Conservation (phyloP, 2,329 filamentous ascomycete genomes). For the Eutypella sp. region DNA sequence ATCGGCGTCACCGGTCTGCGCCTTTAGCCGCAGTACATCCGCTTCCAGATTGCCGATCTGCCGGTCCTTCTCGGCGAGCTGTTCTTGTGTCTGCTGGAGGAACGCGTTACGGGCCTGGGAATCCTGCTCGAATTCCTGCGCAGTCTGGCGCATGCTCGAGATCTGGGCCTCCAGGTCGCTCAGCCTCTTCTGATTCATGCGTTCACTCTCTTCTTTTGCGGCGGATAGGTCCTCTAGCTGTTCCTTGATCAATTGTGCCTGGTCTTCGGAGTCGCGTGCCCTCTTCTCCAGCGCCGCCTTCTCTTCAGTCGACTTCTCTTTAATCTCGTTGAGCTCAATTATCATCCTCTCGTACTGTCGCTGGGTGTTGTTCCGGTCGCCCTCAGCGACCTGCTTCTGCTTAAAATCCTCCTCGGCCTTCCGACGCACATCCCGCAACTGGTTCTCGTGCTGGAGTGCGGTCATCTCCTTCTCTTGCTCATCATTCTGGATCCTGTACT, state of each 20-base stretch:
- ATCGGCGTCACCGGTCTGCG: conserved; percentile 80
- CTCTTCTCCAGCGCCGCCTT: conserved; percentile 64
- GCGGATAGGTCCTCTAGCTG: conserved; percentile 68
- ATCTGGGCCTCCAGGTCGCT: conserved; percentile 51
- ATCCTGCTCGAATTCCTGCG: conserved; percentile 58
- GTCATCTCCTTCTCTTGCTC: conserved; percentile 84
- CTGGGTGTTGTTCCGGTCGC: conserved; percentile 44
- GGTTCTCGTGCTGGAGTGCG: conserved; percentile 73
- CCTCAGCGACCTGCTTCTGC: conserved; percentile 54
- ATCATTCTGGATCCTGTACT: conserved; percentile 80
- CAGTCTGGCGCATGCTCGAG: conserved; percentile 37
- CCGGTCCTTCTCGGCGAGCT: conserved; percentile 63
- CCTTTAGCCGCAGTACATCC: conserved; percentile 77
- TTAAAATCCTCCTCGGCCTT: conserved; percentile 85
- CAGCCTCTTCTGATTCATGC: conserved; percentile 51
- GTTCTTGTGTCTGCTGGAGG: conserved; percentile 58
- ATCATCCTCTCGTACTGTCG: conserved; percentile 46
- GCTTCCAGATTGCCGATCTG: conserved; percentile 73
- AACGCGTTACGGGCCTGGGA: conserved; percentile 49
- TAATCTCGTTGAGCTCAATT: conserved; percentile 47
- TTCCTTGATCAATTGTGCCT: conserved; percentile 69
- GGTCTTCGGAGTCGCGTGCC: conserved; percentile 66
- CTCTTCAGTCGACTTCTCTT: conserved; percentile 46
- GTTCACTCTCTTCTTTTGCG: conserved; percentile 64
- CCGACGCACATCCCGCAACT: conserved; percentile 72